These are phyloP conservation scores for Globisporangium abappressorium DNA, from an alignment of 352 stramenopile genomes.

Conservation along the genomic window DNA sequence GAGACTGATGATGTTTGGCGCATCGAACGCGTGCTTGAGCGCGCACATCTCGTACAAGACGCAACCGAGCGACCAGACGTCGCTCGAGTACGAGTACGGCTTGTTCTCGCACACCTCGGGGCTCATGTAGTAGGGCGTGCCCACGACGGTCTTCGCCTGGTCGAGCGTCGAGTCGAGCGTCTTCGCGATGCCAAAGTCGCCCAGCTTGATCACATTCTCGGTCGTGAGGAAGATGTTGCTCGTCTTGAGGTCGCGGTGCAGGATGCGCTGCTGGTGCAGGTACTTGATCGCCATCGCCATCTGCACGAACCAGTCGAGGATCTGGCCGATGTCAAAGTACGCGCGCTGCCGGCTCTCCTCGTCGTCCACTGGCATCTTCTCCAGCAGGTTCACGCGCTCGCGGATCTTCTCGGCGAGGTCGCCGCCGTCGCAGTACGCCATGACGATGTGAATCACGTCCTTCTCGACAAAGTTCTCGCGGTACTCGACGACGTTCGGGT, in stretches of 20 bases:
- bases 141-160: constrained; percentile 88
- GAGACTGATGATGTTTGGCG: constrained; percentile 77
- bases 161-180: constrained; percentile 80
- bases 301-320: constrained; percentile 91
- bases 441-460: constrained; percentile 91
- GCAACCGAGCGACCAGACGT: constrained; percentile 93
- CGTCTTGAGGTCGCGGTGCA: constrained; percentile 94
- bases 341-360: constrained; percentile 18
- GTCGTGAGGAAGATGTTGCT: constrained; percentile 91
- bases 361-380: constrained; percentile 17
- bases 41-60: constrained; percentile 89
- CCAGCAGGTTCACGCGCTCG: constrained; percentile 34
- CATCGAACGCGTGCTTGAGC: constrained; percentile 84
- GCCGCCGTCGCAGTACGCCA: constrained; percentile 94
- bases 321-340: constrained; percentile 60
- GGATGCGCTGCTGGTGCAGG: constrained; percentile 88
- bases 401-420: constrained; percentile 73
- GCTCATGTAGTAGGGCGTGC: constrained; percentile 94
- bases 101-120: constrained; percentile 92
- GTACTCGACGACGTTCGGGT: constrained; percentile 95
- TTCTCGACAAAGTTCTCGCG: constrained; percentile 86
- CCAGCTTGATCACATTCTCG: constrained; percentile 88
- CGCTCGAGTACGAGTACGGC: constrained; percentile 90
- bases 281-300: constrained; percentile 94
- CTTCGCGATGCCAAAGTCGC: constrained; percentile 93